phyloP scores from a whole-genome alignment of 257 asterid genomes.

The Capsicum chinense region DNA sequence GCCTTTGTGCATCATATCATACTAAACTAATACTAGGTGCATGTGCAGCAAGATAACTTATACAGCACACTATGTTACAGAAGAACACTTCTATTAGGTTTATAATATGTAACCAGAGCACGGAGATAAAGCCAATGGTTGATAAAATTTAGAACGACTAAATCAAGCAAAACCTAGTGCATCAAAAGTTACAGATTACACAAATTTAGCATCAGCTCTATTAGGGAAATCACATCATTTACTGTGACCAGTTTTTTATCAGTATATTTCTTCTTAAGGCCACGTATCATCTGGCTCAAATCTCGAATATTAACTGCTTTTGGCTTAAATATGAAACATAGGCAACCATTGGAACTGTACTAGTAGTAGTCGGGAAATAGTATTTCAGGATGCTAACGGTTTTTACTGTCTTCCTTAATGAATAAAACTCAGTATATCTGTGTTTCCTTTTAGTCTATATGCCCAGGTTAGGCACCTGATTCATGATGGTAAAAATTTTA shows the following conservation, averaged over 20 bases:
- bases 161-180: conserved; percentile 5
- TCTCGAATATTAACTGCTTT: not conserved
- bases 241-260: not conserved
- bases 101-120: conserved; percentile 4
- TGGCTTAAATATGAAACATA: not conserved
- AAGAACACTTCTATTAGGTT: conserved; percentile 20
- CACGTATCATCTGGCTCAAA: not conserved
- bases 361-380: not conserved
- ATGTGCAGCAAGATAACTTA: not conserved
- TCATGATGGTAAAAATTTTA: not conserved
- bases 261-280: not conserved
- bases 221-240: not conserved
- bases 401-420: not conserved
- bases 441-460: not conserved
- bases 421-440: not conserved
- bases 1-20: not conserved
- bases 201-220: not conserved
- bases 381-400: not conserved
- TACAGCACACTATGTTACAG: not conserved
- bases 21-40: not conserved
- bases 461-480: not conserved
- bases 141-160: not conserved
- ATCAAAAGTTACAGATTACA: not conserved
- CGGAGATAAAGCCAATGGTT: not conserved
- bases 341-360: not conserved